Evolutionary conservation across 768 basidiomycete species (phyloP).

Genomic region (Leccinellum rugosiceps): DNA sequence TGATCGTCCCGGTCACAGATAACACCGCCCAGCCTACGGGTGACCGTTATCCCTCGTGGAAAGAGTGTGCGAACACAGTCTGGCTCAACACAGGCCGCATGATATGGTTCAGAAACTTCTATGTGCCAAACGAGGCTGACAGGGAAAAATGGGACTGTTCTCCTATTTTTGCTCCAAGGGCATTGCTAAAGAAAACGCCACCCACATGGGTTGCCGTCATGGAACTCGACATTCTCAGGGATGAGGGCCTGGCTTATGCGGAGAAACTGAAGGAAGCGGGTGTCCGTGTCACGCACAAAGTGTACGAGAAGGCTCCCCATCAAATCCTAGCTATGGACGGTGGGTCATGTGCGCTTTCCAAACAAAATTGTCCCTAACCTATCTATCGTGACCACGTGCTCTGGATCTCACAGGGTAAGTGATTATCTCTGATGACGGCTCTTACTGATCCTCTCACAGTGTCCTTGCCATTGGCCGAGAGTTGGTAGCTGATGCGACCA

Average conservation of each 20-base stretch:
- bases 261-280: conserved; percentile 54
- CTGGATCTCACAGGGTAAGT: conserved; percentile 22
- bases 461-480: conserved; percentile 36
- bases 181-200: conserved; percentile 49
- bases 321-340: conserved; percentile 76
- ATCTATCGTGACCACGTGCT: neutral
- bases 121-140: conserved; percentile 60
- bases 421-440: neutral
- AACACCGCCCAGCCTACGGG: conserved; percentile 55
- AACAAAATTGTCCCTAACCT: neutral
- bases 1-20: conserved; percentile 74
- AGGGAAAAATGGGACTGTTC: conserved; percentile 69
- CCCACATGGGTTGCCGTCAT: conserved; percentile 64
- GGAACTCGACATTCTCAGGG: conserved; percentile 66
- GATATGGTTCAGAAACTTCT: conserved; percentile 71
- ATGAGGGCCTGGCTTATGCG: conserved; percentile 66
- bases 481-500: conserved; percentile 37
- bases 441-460: conserved; percentile 25
- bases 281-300: conserved; percentile 49
- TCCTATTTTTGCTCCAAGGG: conserved; percentile 64
- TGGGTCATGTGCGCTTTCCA: conserved; percentile 27
- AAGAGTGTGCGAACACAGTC: conserved; percentile 55
- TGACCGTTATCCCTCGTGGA: conserved; percentile 48
- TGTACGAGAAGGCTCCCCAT: conserved; percentile 67
- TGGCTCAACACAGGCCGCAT: conserved; percentile 63